phyloP scores from a whole-genome alignment of 2,329 filamentous ascomycete species.

The Dactylonectria estremocensis region DNA sequence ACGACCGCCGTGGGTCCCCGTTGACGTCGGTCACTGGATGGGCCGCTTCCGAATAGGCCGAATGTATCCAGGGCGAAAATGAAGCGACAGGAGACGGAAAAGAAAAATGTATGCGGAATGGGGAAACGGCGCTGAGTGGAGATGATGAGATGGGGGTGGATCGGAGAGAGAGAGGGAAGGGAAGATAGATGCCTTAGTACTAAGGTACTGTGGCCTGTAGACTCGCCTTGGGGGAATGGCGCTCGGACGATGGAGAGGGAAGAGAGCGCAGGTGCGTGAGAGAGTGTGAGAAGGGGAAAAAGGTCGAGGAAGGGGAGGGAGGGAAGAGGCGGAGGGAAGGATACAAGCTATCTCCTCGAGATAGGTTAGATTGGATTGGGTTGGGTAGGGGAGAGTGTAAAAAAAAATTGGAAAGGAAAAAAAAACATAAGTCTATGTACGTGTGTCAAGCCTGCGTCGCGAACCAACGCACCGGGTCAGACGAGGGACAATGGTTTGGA shows the following conservation, averaged over 20 bases:
- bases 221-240: not conserved
- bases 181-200: slow-evolving; percentile 27
- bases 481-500: slow-evolving; percentile 11
- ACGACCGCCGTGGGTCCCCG: slow-evolving; percentile 33
- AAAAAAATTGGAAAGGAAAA: slow-evolving; percentile 2
- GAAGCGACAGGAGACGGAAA: slow-evolving; percentile 19
- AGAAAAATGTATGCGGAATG: slow-evolving; percentile 37
- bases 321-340: slow-evolving; percentile 13
- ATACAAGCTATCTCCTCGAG: slow-evolving; percentile 15
- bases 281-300: slow-evolving; percentile 14
- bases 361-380: slow-evolving; percentile 25
- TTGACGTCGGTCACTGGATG: slow-evolving; percentile 33
- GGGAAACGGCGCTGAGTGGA: slow-evolving; percentile 30
- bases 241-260: slow-evolving; percentile 12
- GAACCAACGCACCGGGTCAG: slow-evolving; percentile 27
- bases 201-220: slow-evolving; percentile 2
- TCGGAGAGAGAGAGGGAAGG: slow-evolving; percentile 29
- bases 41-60: slow-evolving; percentile 30
- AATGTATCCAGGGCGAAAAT: slow-evolving; percentile 3
- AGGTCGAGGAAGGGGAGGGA: slow-evolving; percentile 27
- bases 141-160: slow-evolving; percentile 3
- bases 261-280: slow-evolving; percentile 5
- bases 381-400: slow-evolving; percentile 20
- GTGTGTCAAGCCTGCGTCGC: slow-evolving; percentile 15
- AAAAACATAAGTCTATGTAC: slow-evolving; percentile 17